Percentiles rank a stretch among this genome's conserved stretches.
These are phyloP conservation scores for Rehmannia glutinosa DNA, from an alignment of 257 asterid genomes.

Conservation along the genomic window DNA sequence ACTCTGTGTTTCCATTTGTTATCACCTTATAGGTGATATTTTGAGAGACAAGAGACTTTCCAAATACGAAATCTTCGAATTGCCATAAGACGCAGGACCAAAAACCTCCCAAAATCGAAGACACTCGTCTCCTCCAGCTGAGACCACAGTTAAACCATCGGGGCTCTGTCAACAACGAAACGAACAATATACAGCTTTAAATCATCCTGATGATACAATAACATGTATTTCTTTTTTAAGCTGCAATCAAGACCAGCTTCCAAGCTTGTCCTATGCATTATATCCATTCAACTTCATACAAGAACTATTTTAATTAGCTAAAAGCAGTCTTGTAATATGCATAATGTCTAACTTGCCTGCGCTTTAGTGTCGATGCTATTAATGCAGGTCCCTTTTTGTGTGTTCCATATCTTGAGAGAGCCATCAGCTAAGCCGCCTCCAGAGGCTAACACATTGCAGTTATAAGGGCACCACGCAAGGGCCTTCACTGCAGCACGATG, in stretches of 20 bases:
- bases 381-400: slow-evolving; percentile 53
- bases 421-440: slow-evolving; percentile 74
- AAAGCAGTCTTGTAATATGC: not conserved
- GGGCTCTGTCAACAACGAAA: slow-evolving; percentile 54
- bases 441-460: slow-evolving; percentile 57
- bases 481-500: slow-evolving; percentile 81
- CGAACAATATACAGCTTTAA: not conserved
- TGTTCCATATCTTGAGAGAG: slow-evolving; percentile 62
- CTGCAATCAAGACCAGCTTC: too few species aligned
- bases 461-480: slow-evolving; percentile 82
- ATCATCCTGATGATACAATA: too few species aligned
- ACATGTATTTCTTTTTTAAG: too few species aligned
- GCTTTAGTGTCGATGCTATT: slow-evolving; percentile 47
- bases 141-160: slow-evolving; percentile 62
- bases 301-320: too few species aligned
- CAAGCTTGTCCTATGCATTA: too few species aligned
- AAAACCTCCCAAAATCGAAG: slow-evolving; percentile 72
- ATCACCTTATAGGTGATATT: slow-evolving; percentile 53
- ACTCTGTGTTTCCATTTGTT: not conserved
- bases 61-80: slow-evolving; percentile 41
- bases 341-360: slow-evolving; percentile 39
- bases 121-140: slow-evolving; percentile 64
- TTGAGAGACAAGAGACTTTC: slow-evolving; percentile 59
- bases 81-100: slow-evolving; percentile 44
- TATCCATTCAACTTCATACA: too few species aligned